Evolutionary conservation across 306 rosid species (phyloP).

Genomic region (Dryas alaskensis): DNA sequence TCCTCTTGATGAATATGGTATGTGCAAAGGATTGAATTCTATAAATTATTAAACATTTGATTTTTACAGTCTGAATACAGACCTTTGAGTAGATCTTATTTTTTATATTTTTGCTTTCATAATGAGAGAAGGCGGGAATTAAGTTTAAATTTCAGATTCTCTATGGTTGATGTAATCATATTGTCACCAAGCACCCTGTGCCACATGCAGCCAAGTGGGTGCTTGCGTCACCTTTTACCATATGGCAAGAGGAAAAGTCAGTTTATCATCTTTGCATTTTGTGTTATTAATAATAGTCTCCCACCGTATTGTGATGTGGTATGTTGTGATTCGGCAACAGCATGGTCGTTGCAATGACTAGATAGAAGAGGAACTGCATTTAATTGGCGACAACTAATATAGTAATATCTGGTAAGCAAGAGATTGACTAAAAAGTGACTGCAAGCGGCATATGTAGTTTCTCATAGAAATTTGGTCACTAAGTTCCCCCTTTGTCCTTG

Average conservation of each 20-base stretch:
- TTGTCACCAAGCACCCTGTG: slow-evolving; percentile 4
- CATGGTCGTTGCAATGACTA: neutral
- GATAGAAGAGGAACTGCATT: slow-evolving; percentile 8
- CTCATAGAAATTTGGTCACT: neutral
- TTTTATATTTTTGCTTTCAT: slow-evolving; percentile 3
- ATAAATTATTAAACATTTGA: neutral
- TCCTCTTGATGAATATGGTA: slow-evolving; percentile 97
- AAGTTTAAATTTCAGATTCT: neutral
- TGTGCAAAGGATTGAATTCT: slow-evolving; percentile 6
- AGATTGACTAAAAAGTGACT: slow-evolving; percentile 17
- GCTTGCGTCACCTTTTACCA: slow-evolving; percentile 10
- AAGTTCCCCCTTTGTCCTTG: neutral
- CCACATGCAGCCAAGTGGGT: neutral
- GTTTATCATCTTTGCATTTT: neutral
- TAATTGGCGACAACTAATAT: neutral
- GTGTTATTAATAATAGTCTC: neutral
- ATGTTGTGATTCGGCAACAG: neutral
- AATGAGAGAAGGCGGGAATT: neutral
- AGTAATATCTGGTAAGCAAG: neutral
- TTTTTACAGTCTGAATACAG: slow-evolving; percentile 10
- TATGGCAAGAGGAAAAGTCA: neutral
- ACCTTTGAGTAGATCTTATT: slow-evolving; percentile 1
- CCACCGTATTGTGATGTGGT: neutral
- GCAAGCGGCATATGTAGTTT: neutral
- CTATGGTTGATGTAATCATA: neutral